Base-by-base conservation (phyloP, 495 filamentous ascomycete genomes). In the Cryomyces minteri region DNA sequence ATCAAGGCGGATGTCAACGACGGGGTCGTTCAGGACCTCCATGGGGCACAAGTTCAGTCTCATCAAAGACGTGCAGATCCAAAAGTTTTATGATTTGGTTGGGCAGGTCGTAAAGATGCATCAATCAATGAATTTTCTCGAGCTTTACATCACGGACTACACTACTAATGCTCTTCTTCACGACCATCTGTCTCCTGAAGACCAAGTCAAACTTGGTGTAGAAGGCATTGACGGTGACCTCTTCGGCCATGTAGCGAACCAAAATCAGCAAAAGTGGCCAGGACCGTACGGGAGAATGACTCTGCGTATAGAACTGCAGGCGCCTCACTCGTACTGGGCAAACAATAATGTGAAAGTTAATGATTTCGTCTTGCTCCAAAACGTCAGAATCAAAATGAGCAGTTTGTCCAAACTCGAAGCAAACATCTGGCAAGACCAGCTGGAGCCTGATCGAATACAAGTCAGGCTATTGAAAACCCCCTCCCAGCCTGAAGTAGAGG, bases 131-230 rank as follows among this genome's bases (percentile, higher is more conserved):
- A 62, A 59, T 41, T 57, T 61, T 31, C 71, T 71, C 14, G 74
- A 79, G 1, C 39, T 98, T 0, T 86, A 88, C 59, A 57, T 94
- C 12, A 87, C 84, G 0, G 90, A 98, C 58, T 98, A 93, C 60
- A 93, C 88, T 6, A 56, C 69, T 28, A 81, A 92, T 48, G 51
- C 60, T 0, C 46, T 52, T 31, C 72, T 96, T 18, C 74, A 68
- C 39, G 60, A 76, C 32, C 75, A 78, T 42, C 65, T 62, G 18
- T 70, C 67, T 48, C 62, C 66, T 11, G 62, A 57, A 14, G 51
- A 56, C 8, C 54, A 59, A 7, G 41, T 38, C 5, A 56, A 60
- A 29, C 50, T 59, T 32, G 54, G 62, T 43, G 56, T 53, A n/a
- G 38, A 44, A 6, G 65, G 58, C 5, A 54, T 51, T 14, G 65